phyloP scores from a whole-genome alignment of 1,284 basidiomycete species.

The Ustilago vetiveriae region DNA sequence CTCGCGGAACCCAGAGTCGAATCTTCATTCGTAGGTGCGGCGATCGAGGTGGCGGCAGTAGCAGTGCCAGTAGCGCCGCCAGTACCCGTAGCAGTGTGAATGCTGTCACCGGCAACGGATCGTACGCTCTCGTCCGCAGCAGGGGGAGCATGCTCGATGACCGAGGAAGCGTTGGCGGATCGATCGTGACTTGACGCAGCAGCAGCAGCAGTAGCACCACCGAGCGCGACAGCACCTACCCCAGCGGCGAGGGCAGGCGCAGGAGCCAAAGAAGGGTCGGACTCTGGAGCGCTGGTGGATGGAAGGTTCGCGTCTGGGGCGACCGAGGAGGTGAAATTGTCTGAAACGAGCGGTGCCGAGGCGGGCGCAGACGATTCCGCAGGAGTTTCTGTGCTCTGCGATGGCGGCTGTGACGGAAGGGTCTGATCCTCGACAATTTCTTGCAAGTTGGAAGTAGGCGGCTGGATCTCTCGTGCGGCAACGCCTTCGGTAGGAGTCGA shows the following conservation, averaged over 20 bases:
- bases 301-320: conserved; percentile 14
- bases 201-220: conserved; percentile 65
- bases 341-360: conserved; percentile 22
- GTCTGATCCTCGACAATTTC: conserved; percentile 30
- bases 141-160: conserved; percentile 3
- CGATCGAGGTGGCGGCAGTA: conserved; percentile 52
- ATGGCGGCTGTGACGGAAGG: not conserved
- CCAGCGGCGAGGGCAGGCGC: conserved; percentile 22
- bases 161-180: conserved; percentile 15
- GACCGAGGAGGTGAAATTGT: conserved; percentile 14
- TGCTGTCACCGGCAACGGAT: conserved; percentile 37
- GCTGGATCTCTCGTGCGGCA: conserved; percentile 36
- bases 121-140: conserved; percentile 28
- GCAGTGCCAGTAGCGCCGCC: conserved; percentile 24
- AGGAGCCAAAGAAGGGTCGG: not conserved
- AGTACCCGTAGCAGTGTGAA: conserved; percentile 19
- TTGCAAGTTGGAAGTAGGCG: conserved; percentile 23
- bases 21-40: conserved; percentile 61
- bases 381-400: conserved; percentile 5
- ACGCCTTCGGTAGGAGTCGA: conserved; percentile 25
- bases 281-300: not conserved
- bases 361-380: conserved; percentile 14
- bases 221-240: conserved; percentile 18
- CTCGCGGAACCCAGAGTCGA: conserved; percentile 21
- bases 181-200: conserved; percentile 16